phyloP scores from a whole-genome alignment of 192 early-diverging fungal genomes.

The Backusella tarrabulga region DNA sequence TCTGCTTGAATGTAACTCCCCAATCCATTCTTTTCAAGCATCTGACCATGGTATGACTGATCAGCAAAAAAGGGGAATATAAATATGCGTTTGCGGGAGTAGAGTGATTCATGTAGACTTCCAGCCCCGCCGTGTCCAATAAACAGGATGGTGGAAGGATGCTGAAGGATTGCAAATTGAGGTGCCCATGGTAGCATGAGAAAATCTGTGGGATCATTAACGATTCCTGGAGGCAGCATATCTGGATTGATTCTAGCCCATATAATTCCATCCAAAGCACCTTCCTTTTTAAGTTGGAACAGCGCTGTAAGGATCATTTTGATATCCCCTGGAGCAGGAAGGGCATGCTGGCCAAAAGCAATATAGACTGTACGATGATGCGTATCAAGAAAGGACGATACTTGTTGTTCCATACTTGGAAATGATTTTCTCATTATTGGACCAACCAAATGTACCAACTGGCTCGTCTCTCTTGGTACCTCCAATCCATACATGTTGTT shows the following conservation, averaged over 20 bases:
- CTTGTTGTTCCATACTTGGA: background rate
- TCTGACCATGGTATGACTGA: conserved; percentile 16
- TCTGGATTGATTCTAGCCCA: conserved; percentile 18
- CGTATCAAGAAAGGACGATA: conserved; percentile 12
- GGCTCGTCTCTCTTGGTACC: conserved; percentile 9
- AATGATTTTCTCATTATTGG: conserved; percentile 31
- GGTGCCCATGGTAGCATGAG: conserved; percentile 17
- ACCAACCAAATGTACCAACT: conserved; percentile 27
- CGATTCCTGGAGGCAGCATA: background rate
- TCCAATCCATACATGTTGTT: conserved; percentile 29
- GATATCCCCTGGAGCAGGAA: background rate
- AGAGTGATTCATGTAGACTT: conserved; percentile 33
- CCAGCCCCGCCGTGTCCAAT: conserved; percentile 27
- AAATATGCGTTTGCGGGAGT: conserved; percentile 22
- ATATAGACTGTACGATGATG: conserved; percentile 30
- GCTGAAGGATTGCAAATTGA: conserved; percentile 33
- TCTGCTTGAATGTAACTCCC: background rate
- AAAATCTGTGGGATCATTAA: background rate
- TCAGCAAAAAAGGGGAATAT: conserved; percentile 32
- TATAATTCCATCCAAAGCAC: conserved; percentile 34
- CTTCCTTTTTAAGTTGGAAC: background rate
- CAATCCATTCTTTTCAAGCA: background rate
- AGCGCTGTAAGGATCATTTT: conserved; percentile 19
- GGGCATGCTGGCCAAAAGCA: conserved; percentile 32
- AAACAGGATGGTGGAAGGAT: conserved; percentile 24